Conservation (phyloP, 192 early-diverging fungal species). For the Phycomyces nitens region DNA sequence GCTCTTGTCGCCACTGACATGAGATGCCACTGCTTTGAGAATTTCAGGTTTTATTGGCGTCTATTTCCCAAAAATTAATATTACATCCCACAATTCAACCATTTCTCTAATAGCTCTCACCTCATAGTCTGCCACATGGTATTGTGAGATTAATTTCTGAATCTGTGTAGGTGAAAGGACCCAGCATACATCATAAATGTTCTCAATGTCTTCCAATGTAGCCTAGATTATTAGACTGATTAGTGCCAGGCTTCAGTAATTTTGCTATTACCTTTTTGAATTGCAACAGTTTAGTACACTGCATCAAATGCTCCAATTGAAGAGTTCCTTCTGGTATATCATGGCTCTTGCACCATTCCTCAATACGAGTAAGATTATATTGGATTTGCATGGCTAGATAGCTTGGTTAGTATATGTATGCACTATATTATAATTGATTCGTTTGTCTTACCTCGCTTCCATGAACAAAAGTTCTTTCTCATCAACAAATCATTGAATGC, state of each 20-base stretch:
- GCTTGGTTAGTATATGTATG: background rate
- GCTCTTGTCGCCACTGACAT: slow-evolving; percentile 85
- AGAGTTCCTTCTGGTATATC: slow-evolving; percentile 84
- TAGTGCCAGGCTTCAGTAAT: slow-evolving; percentile 16
- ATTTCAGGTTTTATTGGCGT: slow-evolving; percentile 83
- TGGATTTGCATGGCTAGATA: slow-evolving; percentile 92
- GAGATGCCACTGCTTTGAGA: slow-evolving; percentile 81
- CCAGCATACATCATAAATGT: slow-evolving; percentile 98
- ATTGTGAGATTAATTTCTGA: slow-evolving; percentile 94
- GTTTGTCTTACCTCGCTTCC: slow-evolving; percentile 77
- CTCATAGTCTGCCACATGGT: slow-evolving; percentile 95
- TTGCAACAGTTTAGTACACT: slow-evolving; percentile 95
- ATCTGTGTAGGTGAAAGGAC: slow-evolving; percentile 95
- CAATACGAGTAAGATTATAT: slow-evolving; percentile 95
- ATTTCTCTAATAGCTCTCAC: slow-evolving; percentile 30
- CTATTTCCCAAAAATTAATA: slow-evolving; percentile 13
- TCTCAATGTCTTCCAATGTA: slow-evolving; percentile 82
- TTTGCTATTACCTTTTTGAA: slow-evolving; percentile 69
- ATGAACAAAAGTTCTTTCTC: slow-evolving; percentile 98
- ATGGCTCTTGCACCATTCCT: slow-evolving; percentile 99
- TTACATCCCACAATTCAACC: background rate
- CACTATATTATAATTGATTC: slow-evolving; percentile 4
- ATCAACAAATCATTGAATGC: slow-evolving; percentile 98
- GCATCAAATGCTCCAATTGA: slow-evolving; percentile 91
- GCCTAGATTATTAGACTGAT: slow-evolving; percentile 1